Percentiles rank a stretch among this genome's conserved stretches.
These are phyloP conservation scores for Erodium trifolium DNA, from an alignment of 441 rosid species.

Conservation along the genomic window DNA sequence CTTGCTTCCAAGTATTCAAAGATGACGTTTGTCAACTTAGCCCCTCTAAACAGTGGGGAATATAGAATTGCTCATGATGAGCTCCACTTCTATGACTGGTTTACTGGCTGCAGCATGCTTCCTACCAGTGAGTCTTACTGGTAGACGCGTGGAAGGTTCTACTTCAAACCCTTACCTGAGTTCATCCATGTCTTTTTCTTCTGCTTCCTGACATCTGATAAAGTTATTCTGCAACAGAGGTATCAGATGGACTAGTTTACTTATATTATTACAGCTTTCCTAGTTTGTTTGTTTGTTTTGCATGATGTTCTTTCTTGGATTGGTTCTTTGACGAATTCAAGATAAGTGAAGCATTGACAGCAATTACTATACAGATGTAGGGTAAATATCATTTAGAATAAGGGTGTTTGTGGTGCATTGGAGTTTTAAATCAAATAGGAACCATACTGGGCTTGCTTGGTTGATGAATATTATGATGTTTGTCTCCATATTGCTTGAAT, in stretches of 20 bases:
- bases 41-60: slow-evolving; percentile 23
- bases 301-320: background rate
- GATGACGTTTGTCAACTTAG: slow-evolving; percentile 20
- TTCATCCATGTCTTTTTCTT: slow-evolving; percentile 12
- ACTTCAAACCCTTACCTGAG: slow-evolving; percentile 16
- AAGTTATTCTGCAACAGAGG: slow-evolving; percentile 6
- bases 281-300: background rate
- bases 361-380: background rate
- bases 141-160: slow-evolving; percentile 23
- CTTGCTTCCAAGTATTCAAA: slow-evolving; percentile 26
- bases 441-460: slow-evolving; percentile 6
- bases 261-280: background rate
- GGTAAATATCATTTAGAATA: slow-evolving; percentile 3
- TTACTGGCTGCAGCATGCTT: slow-evolving; percentile 21
- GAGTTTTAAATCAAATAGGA: background rate
- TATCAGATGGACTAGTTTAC: background rate
- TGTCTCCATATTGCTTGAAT: background rate
- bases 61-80: slow-evolving; percentile 12
- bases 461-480: background rate
- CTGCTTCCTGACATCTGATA: slow-evolving; percentile 3
- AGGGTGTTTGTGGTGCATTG: slow-evolving; percentile 2
- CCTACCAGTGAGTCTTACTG: slow-evolving; percentile 22
- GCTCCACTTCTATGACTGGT: slow-evolving; percentile 17
- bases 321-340: background rate
- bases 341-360: background rate